Conservation (phyloP, 768 basidiomycete genomes). For the Suillus brevipes region DNA sequence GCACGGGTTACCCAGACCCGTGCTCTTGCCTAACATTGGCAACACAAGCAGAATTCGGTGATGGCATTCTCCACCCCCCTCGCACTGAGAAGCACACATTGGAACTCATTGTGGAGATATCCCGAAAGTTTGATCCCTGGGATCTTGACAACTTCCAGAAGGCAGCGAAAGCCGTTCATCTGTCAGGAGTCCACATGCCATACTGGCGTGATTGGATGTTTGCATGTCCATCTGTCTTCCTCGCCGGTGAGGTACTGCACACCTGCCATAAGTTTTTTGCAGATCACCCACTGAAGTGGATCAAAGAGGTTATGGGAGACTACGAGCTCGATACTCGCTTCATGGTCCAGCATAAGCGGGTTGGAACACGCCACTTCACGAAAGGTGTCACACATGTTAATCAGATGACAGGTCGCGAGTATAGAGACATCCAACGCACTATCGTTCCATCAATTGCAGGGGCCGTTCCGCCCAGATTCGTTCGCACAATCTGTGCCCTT, state of each 20-base stretch:
- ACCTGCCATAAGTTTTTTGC: conserved; percentile 20
- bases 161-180: conserved; percentile 4
- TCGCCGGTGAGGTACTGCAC: conserved; percentile 40
- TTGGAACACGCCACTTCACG: conserved; percentile 37
- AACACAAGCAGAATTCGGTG: conserved; percentile 3
- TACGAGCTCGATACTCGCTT: conserved; percentile 38
- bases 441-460: conserved; percentile 36
- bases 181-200: conserved; percentile 19
- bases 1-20: too few species aligned
- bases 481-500: conserved; percentile 34
- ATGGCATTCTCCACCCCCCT: background rate
- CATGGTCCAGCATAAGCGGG: conserved; percentile 35
- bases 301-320: conserved; percentile 29
- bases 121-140: conserved; percentile 19
- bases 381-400: conserved; percentile 40
- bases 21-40: too few species aligned
- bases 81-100: background rate
- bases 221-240: conserved; percentile 33
- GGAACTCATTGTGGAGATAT: background rate
- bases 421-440: conserved; percentile 37
- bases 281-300: conserved; percentile 43
- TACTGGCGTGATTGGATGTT: conserved; percentile 40
- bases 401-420: conserved; percentile 42
- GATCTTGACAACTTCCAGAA: conserved; percentile 16
- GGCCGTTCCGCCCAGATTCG: conserved; percentile 29